Conservation (phyloP, 345 rosid genomes). For the Sapria himalayana region DNA sequence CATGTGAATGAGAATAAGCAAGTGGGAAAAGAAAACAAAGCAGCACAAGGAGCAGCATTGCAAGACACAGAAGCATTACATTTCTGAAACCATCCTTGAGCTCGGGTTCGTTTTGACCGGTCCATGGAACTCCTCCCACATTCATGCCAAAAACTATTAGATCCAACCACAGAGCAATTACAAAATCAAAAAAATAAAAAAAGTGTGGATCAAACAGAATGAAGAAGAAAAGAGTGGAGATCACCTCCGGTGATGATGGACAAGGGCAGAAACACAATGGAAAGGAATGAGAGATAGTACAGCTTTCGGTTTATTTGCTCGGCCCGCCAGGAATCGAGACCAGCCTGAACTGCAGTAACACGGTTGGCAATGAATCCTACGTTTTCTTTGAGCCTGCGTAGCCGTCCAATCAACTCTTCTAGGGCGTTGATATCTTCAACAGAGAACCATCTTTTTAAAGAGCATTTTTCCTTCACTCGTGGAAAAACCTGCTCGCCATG, state of each 20-base stretch:
- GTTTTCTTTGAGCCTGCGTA: conserved; percentile 76
- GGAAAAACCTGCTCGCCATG: conserved; percentile 95
- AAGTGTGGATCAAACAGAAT: background rate
- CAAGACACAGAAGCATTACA: conserved; percentile 58
- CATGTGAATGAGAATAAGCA: conserved; percentile 20
- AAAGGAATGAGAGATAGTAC: conserved; percentile 86
- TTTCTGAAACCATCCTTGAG: conserved; percentile 61
- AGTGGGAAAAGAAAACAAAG: conserved; percentile 54
- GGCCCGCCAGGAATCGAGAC: conserved; percentile 85
- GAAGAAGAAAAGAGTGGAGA: background rate
- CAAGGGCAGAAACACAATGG: conserved; percentile 79
- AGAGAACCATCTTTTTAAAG: conserved; percentile 51
- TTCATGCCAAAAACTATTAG: conserved; percentile 87
- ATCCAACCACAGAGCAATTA: background rate
- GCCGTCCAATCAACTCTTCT: conserved; percentile 63
- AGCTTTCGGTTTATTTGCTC: conserved; percentile 89
- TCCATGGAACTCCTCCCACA: conserved; percentile 99
- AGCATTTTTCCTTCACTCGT: conserved; percentile 68
- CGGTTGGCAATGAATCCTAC: conserved; percentile 92
- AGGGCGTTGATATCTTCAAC: conserved; percentile 37
- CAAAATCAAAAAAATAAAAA: background rate
- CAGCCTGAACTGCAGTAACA: conserved; percentile 74
- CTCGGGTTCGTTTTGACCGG: conserved; percentile 41
- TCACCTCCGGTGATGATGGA: conserved; percentile 93
- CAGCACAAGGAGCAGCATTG: conserved; percentile 30